These are phyloP conservation scores for Aspergillus cejpii DNA, from an alignment of 2,329 filamentous ascomycete species.

Conservation along the genomic window DNA sequence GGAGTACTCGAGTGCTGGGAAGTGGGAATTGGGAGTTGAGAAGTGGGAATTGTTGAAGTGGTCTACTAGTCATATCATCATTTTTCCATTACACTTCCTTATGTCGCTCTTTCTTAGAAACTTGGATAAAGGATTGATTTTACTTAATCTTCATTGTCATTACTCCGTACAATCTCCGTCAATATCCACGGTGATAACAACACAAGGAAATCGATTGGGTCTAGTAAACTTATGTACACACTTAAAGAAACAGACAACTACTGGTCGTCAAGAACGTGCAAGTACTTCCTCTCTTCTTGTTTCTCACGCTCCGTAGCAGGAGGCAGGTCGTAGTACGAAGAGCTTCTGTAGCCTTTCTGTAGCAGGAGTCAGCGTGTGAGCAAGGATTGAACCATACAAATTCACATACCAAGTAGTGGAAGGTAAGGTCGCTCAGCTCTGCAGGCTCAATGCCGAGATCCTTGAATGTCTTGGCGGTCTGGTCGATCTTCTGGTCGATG, in stretches of 20 bases:
- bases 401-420: slow-evolving; percentile 77
- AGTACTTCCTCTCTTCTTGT: slow-evolving; percentile 90
- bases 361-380: slow-evolving; percentile 14
- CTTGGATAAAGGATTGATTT: too few species aligned
- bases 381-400: background rate
- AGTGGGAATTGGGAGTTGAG: too few species aligned
- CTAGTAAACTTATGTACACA: slow-evolving; percentile 39
- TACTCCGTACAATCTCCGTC: too few species aligned
- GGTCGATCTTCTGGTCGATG: slow-evolving; percentile 86
- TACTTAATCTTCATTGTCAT: too few species aligned
- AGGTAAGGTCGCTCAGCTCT: slow-evolving; percentile 79
- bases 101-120: too few species aligned
- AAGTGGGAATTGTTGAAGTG: too few species aligned
- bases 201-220: slow-evolving; percentile 33
- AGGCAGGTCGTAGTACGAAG: slow-evolving; percentile 84
- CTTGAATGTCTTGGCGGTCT: slow-evolving; percentile 87
- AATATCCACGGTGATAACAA: slow-evolving; percentile 14
- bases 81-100: too few species aligned
- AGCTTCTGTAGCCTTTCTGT: slow-evolving; percentile 84
- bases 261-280: slow-evolving; percentile 87
- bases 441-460: slow-evolving; percentile 85
- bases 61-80: too few species aligned
- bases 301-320: slow-evolving; percentile 92
- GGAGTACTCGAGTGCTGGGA: too few species aligned
- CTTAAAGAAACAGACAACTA: slow-evolving; percentile 43